Evolutionary conservation across 2,329 filamentous ascomycete species (phyloP).

Genomic region (Verticillium nonalfalfae): DNA sequence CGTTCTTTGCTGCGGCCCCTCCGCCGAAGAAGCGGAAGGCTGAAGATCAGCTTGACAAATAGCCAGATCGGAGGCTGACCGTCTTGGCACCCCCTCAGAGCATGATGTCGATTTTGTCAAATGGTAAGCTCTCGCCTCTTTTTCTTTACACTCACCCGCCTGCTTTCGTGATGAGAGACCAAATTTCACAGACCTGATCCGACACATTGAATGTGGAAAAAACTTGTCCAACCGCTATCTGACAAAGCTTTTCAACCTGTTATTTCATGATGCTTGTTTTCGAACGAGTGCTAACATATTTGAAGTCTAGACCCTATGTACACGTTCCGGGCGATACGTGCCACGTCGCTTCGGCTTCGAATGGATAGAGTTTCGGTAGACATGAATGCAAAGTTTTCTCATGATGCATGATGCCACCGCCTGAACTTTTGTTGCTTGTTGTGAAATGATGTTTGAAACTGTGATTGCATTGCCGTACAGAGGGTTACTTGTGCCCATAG

Average conservation of each 20-base stretch:
- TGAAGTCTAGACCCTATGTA: not conserved
- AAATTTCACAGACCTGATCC: conserved; percentile 81
- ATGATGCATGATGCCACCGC: no score
- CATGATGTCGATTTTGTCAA: not conserved
- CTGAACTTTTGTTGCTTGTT: no score
- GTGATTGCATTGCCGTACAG: no score
- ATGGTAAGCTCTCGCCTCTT: not conserved
- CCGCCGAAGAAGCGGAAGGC: conserved; percentile 42
- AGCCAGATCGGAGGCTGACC: not conserved
- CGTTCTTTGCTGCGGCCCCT: conserved; percentile 54
- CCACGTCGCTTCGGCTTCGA: not conserved
- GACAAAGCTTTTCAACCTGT: not conserved
- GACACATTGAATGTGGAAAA: conserved; percentile 63
- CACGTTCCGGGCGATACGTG: not conserved
- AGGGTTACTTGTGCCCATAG: no score
- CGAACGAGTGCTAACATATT: not conserved
- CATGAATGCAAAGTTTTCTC: no score
- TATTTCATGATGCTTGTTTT: not conserved
- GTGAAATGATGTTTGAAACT: no score
- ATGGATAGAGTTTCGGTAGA: no score
- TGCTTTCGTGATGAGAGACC: conserved; percentile 63
- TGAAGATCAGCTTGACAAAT: conserved; percentile 16
- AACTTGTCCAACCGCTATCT: conserved; percentile 76
- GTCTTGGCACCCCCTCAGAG: not conserved
- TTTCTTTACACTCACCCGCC: conserved; percentile 7